Conservation (phyloP, 495 filamentous ascomycete species). For the Durotheca rogersii region DNA sequence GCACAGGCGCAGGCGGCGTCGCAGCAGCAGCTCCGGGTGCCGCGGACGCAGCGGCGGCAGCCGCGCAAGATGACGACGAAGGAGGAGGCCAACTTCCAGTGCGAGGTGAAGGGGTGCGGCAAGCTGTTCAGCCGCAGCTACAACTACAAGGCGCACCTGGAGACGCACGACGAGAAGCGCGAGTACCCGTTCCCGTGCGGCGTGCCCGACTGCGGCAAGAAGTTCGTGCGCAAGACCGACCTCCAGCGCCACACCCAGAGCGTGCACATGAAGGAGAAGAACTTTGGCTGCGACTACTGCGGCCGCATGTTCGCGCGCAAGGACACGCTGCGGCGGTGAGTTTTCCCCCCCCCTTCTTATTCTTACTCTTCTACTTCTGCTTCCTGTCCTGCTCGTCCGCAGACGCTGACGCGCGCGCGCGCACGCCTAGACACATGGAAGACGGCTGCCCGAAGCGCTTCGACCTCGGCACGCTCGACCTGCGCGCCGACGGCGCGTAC, state of each 20-base stretch:
- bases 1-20: conserved; percentile 54
- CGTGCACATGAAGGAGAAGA: conserved; percentile 75
- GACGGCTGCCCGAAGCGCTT: conserved; percentile 76
- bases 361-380: conserved; percentile 1
- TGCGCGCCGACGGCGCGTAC: conserved; percentile 45
- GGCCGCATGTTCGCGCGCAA: conserved; percentile 74
- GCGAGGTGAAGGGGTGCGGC: conserved; percentile 68
- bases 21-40: conserved; percentile 37
- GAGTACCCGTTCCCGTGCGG: conserved; percentile 70
- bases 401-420: no score
- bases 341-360: conserved; percentile 2
- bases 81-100: conserved; percentile 75
- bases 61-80: conserved; percentile 64
- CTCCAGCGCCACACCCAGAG: conserved; percentile 78
- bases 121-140: conserved; percentile 83
- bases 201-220: conserved; percentile 64
- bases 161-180: conserved; percentile 78
- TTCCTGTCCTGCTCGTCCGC: background rate
- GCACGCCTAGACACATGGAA: conserved; percentile 81
- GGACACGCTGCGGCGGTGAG: conserved; percentile 78
- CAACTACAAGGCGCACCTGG: conserved; percentile 89
- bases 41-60: conserved; percentile 44
- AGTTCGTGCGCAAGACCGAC: conserved; percentile 83
- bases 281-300: conserved; percentile 71
- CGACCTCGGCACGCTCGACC: conserved; percentile 53